Base-by-base conservation (phyloP, 768 basidiomycete genomes). In the Chalciporus pseudorubinellus region DNA sequence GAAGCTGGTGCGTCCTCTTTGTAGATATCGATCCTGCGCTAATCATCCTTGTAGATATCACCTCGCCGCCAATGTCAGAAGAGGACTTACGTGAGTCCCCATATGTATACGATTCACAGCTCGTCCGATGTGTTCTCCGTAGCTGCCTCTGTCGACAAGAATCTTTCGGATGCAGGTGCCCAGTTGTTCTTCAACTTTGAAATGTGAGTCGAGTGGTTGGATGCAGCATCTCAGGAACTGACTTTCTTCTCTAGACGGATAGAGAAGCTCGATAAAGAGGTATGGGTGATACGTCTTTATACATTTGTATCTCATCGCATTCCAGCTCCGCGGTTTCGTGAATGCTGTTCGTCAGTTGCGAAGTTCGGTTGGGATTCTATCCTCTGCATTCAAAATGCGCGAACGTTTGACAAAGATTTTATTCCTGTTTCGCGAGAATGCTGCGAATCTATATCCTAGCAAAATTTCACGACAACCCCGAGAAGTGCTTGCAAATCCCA, bases 321-420 rank as follows among this genome's bases (percentile, higher is more conserved):
- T 14, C 41, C 46, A 79, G 75, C 74, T 81, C 10, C 72, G 78
- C 8, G 77, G 77, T 60, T 81, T 80, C 55, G 74, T 75, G 22
- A 80, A 80, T 19, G 78, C 80, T 7, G 77, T 78, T 18, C 77
- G 80, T 16, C 80, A 80, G 48, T 64, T 81, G 1, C 81, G 81
- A 4, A 78, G 77, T 47, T 81, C 79, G 0, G 78, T 82, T 29
- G 80, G 80, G 7, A 77, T 81, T 34, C 67, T 81, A 12, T 81
- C 78, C 9, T 82, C 81, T 10, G 75, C 79, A 1, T 79, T 74
- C 60, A 73, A 74, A 50, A 64, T 81, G 20, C 74, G 80, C 5
- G 73, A 80, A 46, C 77, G 80, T 10, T 69, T 82, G 24, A 71
- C 76, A 5, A 77, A 78, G 51, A 72, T 81, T 10, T 60, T 77